Percentiles rank a stretch among this genome's conserved stretches.
These are phyloP conservation scores for Lyophyllum atratum DNA, from an alignment of 768 basidiomycete genomes.

Conservation along the genomic window DNA sequence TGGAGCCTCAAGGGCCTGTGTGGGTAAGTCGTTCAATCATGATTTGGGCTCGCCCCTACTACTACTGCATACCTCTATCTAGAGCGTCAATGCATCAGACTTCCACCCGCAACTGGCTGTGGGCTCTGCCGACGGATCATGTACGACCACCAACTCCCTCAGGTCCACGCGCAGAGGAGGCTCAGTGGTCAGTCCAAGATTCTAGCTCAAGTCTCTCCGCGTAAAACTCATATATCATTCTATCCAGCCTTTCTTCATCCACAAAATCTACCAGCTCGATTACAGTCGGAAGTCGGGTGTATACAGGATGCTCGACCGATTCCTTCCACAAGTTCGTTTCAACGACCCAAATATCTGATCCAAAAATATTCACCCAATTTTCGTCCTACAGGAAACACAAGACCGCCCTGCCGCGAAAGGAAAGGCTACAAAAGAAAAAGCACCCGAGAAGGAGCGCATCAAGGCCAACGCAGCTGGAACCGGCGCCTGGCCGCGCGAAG, in stretches of 20 bases:
- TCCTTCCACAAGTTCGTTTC: constrained; percentile 65
- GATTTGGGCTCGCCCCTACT: neutral
- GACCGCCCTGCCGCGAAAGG: constrained; percentile 37
- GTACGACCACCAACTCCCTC: constrained; percentile 71
- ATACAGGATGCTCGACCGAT: constrained; percentile 87
- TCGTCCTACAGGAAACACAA: constrained; percentile 18
- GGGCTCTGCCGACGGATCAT: constrained; percentile 82
- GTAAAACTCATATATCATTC: neutral
- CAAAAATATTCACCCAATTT: neutral
- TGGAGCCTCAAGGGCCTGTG: constrained; percentile 78
- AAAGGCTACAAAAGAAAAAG: constrained; percentile 43
- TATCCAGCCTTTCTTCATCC: constrained; percentile 70
- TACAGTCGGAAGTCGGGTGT: constrained; percentile 75
- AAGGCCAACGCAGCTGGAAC: constrained; percentile 40
- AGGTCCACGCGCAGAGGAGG: constrained; percentile 71
- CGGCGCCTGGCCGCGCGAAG: constrained; percentile 78
- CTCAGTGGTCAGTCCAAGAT: constrained; percentile 54
- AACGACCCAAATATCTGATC: neutral
- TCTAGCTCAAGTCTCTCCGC: neutral
- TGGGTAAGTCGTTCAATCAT: constrained; percentile 59
- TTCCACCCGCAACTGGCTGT: constrained; percentile 86
- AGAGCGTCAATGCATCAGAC: constrained; percentile 79
- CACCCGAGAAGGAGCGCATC: constrained; percentile 29
- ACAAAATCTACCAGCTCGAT: constrained; percentile 86
- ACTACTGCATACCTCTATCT: constrained; percentile 1